Evolutionary conservation across 2,329 filamentous ascomycete species (phyloP).

Genomic region (Tolypocladium sp.): DNA sequence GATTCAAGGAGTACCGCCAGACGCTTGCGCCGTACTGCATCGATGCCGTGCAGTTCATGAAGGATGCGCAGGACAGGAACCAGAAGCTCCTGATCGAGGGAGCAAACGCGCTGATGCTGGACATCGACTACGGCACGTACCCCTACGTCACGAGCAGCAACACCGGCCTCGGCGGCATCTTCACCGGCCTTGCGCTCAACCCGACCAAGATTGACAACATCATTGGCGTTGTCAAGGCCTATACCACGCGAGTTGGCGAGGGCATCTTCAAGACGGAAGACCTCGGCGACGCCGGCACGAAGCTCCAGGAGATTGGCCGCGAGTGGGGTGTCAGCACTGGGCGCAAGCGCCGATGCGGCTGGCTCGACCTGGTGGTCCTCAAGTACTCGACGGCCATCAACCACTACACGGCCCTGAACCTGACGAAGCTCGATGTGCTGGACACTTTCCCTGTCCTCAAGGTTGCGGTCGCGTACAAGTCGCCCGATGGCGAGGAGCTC

Average conservation of each 20-base stretch:
- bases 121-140: conserved; percentile 43
- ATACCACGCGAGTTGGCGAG: conserved; percentile 8
- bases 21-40: conserved; percentile 52
- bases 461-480: conserved; percentile 13
- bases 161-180: conserved; percentile 15
- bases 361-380: conserved; percentile 10
- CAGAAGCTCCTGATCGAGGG: conserved; percentile 60
- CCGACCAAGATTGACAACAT: conserved; percentile 48
- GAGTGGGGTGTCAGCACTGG: conserved; percentile 9
- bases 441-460: conserved; percentile 48
- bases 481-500: conserved; percentile 11
- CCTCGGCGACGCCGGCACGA: conserved; percentile 22
- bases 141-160: conserved; percentile 18
- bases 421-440: conserved; percentile 12
- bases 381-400: conserved; percentile 4
- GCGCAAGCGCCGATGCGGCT: conserved; percentile 8
- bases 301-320: conserved; percentile 34
- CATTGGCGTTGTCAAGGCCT: conserved; percentile 53
- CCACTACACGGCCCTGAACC: conserved; percentile 4
- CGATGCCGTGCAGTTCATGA: conserved; percentile 58
- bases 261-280: conserved; percentile 9
- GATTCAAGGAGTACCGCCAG: conserved; percentile 49
- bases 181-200: conserved; percentile 21
- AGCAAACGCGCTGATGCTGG: conserved; percentile 53
- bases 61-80: conserved; percentile 47